Conservation (phyloP, 352 stramenopile species). For the Globisporangium splendens region DNA sequence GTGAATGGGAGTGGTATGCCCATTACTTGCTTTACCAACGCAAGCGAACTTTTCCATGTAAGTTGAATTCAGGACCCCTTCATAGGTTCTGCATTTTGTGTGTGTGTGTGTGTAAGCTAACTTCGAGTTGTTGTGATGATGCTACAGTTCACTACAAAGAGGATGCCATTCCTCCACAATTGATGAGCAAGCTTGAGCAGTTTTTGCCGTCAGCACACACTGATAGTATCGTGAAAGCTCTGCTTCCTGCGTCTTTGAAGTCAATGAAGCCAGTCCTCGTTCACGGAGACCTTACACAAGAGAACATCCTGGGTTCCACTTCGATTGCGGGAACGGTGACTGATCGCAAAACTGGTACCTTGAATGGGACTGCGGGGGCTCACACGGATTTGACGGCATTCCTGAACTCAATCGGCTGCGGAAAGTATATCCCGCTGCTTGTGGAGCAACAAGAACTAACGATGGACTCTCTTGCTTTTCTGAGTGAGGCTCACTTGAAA, state of each 20-base stretch:
- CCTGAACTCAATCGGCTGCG: slow-evolving; percentile 40
- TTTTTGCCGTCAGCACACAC: slow-evolving; percentile 44
- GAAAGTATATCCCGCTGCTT: slow-evolving; percentile 49
- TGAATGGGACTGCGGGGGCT: neutral
- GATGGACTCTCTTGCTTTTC: slow-evolving; percentile 31
- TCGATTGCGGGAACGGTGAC: slow-evolving; percentile 2
- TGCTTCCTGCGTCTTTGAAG: slow-evolving; percentile 34
- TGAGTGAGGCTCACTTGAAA: slow-evolving; percentile 50
- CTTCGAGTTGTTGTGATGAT: slow-evolving; percentile 11
- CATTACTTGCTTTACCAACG: slow-evolving; percentile 74
- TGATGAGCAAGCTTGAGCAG: slow-evolving; percentile 54
- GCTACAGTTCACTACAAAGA: slow-evolving; percentile 56
- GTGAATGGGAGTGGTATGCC: slow-evolving; percentile 75
- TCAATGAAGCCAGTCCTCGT: slow-evolving; percentile 51
- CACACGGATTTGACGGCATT: slow-evolving; percentile 23
- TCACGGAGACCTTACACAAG: slow-evolving; percentile 81
- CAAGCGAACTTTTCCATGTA: slow-evolving; percentile 66
- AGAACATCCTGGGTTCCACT: slow-evolving; percentile 69
- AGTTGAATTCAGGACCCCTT: slow-evolving; percentile 12
- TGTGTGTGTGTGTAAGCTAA: slow-evolving; percentile 10
- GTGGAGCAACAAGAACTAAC: slow-evolving; percentile 65
- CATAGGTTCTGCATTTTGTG: neutral
- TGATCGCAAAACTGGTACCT: neutral
- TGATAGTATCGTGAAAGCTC: slow-evolving; percentile 23
- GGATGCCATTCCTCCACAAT: slow-evolving; percentile 46